A percentile compares a stretch with the other conserved stretches of the same genome.
These are phyloP conservation scores for Phialophora chinensis DNA, from an alignment of 2,329 filamentous ascomycete species.

Conservation along the genomic window DNA sequence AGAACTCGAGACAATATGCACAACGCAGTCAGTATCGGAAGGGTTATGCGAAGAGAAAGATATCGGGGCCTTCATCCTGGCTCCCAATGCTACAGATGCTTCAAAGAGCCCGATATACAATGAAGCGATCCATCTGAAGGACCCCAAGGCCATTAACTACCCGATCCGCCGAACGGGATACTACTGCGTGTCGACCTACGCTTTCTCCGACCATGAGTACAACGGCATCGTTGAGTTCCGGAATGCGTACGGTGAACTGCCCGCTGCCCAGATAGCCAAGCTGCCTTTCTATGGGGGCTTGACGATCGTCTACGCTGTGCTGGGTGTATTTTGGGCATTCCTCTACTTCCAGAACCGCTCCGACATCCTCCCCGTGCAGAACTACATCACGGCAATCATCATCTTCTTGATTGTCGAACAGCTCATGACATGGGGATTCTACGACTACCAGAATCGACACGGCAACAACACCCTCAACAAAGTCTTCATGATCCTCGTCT, in stretches of 20 bases:
- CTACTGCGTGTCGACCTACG: slow-evolving; percentile 86
- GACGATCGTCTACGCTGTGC: slow-evolving; percentile 88
- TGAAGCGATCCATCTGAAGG: slow-evolving; percentile 79
- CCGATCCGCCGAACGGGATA: slow-evolving; percentile 88
- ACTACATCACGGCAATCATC: slow-evolving; percentile 97
- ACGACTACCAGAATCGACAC: slow-evolving; percentile 92
- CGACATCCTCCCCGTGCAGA: slow-evolving; percentile 96
- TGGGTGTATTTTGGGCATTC: slow-evolving; percentile 89
- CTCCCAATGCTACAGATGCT: slow-evolving; percentile 73
- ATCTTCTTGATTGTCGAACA: slow-evolving; percentile 94
- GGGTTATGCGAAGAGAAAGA: slow-evolving; percentile 78
- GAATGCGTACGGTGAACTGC: slow-evolving; percentile 94
- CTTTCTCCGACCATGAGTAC: slow-evolving; percentile 72
- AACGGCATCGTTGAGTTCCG: slow-evolving; percentile 85
- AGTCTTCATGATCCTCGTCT: slow-evolving; percentile 87
- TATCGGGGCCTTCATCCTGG: slow-evolving; percentile 82
- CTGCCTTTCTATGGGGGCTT: slow-evolving; percentile 95
- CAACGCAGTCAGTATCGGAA: slow-evolving; percentile 69
- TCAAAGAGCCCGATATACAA: slow-evolving; percentile 77
- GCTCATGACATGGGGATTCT: slow-evolving; percentile 98
- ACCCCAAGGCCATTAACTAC: slow-evolving; percentile 76
- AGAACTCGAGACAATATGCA: slow-evolving; percentile 76
- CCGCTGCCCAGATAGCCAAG: slow-evolving; percentile 94
- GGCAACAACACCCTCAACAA: slow-evolving; percentile 84
- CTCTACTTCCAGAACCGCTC: slow-evolving; percentile 92